These are phyloP conservation scores for Gossypium schwendimanii DNA, from an alignment of 441 rosid genomes.

Conservation along the genomic window DNA sequence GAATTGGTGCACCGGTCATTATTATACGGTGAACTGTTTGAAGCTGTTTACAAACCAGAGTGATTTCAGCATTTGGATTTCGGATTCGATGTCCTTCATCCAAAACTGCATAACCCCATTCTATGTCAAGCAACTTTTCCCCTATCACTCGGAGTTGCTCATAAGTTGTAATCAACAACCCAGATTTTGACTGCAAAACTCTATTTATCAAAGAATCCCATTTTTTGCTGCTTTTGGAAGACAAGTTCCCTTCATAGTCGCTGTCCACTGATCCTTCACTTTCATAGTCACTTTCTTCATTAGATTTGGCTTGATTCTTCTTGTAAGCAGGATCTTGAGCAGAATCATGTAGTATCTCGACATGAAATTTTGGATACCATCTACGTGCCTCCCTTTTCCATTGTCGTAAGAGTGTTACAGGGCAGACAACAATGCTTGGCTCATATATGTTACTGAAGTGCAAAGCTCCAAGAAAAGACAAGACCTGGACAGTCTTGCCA, in stretches of 20 bases:
- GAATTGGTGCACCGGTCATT: conserved; percentile 97
- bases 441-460: conserved; percentile 86
- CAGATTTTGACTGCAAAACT: conserved; percentile 63
- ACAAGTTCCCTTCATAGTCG: conserved; percentile 41
- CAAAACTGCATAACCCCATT: conserved; percentile 91
- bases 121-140: conserved; percentile 71
- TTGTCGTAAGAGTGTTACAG: conserved; percentile 83
- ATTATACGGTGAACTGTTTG: conserved; percentile 90
- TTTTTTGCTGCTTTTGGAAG: conserved; percentile 47
- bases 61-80: conserved; percentile 85
- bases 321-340: conserved; percentile 47
- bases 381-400: conserved; percentile 92
- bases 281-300: conserved; percentile 45
- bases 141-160: conserved; percentile 86
- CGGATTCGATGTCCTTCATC: conserved; percentile 98
- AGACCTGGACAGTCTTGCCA: conserved; percentile 89
- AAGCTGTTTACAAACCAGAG: conserved; percentile 88
- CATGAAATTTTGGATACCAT: conserved; percentile 74
- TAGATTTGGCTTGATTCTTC: conserved; percentile 38
- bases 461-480: conserved; percentile 87
- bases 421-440: conserved; percentile 89
- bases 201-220: conserved; percentile 80
- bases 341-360: conserved; percentile 89
- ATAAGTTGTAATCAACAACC: conserved; percentile 81
- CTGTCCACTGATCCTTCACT: conserved; percentile 63